Percentiles rank a stretch among this genome's conserved stretches.
Evolutionary conservation across 2,329 filamentous ascomycete genomes (phyloP).

Genomic region (Lecanosticta acicola): DNA sequence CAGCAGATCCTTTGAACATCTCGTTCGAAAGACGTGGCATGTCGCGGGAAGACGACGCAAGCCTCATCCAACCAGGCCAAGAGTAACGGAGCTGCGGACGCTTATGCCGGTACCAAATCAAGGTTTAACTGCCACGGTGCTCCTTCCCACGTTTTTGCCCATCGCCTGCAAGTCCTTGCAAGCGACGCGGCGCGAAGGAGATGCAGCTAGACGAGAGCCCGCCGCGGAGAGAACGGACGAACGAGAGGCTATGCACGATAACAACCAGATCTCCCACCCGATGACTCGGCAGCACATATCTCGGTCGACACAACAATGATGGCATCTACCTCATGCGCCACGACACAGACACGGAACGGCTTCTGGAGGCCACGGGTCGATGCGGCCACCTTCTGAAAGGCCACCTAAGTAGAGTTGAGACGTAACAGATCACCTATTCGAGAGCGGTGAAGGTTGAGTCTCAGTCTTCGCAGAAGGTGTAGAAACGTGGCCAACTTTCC

Average conservation of each 20-base stretch:
- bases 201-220: background rate
- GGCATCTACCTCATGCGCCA: background rate
- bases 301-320: too few species aligned
- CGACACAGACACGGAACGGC: background rate
- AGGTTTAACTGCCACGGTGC: conserved; percentile 2
- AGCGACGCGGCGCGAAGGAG: background rate
- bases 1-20: background rate
- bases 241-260: background rate
- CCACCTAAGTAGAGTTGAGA: too few species aligned
- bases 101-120: conserved; percentile 1
- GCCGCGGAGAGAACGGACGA: background rate
- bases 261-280: background rate
- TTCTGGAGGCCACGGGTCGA: conserved; percentile 6
- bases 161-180: background rate
- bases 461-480: conserved; percentile 1
- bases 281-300: conserved; percentile 4
- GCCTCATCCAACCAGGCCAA: conserved; percentile 1
- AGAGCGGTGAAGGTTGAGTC: conserved; percentile 6
- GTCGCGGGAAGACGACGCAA: background rate
- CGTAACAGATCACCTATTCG: conserved; percentile 3
- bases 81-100: background rate
- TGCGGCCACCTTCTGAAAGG: background rate
- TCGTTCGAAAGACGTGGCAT: background rate
- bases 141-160: background rate
- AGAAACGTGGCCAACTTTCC: conserved; percentile 1